These are phyloP conservation scores for Pilatotrama ljubarskyi DNA, from an alignment of 768 basidiomycete species.

Conservation along the genomic window DNA sequence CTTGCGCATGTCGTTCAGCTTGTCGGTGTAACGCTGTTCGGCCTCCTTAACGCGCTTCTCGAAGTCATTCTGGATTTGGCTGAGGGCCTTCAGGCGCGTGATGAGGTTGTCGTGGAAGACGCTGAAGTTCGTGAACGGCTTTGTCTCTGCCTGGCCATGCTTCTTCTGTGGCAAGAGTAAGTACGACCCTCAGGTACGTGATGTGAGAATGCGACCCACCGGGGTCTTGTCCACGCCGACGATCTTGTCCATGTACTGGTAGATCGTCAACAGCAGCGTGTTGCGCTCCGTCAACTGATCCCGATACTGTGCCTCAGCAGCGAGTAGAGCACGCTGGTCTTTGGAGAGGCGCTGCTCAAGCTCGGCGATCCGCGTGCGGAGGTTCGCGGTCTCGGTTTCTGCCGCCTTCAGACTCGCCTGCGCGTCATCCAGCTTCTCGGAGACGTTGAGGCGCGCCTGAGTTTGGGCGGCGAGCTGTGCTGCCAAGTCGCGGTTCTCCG, in stretches of 20 bases:
- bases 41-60: constrained; percentile 82
- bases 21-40: constrained; percentile 71
- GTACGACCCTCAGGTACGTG: neutral
- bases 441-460: constrained; percentile 80
- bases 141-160: constrained; percentile 74
- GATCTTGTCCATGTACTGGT: constrained; percentile 94
- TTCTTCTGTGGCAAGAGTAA: constrained; percentile 57
- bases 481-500: constrained; percentile 79
- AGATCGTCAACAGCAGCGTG: constrained; percentile 86
- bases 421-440: constrained; percentile 83
- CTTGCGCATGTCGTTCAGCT: constrained; percentile 75
- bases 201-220: constrained; percentile 45
- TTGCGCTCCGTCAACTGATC: constrained; percentile 94
- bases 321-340: constrained; percentile 72
- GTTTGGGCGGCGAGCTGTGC: constrained; percentile 81
- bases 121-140: constrained; percentile 90
- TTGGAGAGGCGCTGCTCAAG: constrained; percentile 80
- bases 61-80: constrained; percentile 82
- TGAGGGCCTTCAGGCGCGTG: constrained; percentile 79
- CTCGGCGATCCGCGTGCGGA: constrained; percentile 65
- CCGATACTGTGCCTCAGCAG: constrained; percentile 77
- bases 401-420: constrained; percentile 61
- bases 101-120: constrained; percentile 96
- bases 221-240: constrained; percentile 86
- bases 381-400: constrained; percentile 63